Evolutionary conservation across 2,329 filamentous ascomycete species (phyloP).

Genomic region (Alternaria solani): DNA sequence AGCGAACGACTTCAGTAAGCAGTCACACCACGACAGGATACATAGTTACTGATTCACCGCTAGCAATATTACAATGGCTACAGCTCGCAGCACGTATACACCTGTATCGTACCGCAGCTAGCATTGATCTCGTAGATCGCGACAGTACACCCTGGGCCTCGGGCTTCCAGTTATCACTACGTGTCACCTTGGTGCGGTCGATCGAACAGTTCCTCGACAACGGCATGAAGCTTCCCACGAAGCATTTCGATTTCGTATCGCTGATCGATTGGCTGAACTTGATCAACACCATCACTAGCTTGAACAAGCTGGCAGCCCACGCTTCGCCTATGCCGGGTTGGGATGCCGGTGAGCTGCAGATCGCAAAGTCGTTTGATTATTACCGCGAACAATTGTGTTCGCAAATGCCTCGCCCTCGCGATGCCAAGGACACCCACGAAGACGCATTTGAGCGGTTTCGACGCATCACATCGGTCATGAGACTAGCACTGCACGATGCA

Average conservation of each 20-base stretch:
- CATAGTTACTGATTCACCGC: slow-evolving; percentile 17
- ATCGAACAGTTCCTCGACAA: slow-evolving; percentile 47
- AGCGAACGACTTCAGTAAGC: slow-evolving; percentile 43
- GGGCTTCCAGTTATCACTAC: slow-evolving; percentile 47
- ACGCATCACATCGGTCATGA: slow-evolving; percentile 46
- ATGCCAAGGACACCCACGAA: slow-evolving; percentile 34
- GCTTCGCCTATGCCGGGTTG: slow-evolving; percentile 43
- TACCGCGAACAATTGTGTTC: slow-evolving; percentile 44
- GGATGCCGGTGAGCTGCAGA: slow-evolving; percentile 44
- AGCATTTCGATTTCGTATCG: slow-evolving; percentile 42
- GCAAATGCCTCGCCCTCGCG: slow-evolving; percentile 41
- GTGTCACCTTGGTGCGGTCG: slow-evolving; percentile 41
- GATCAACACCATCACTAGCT: slow-evolving; percentile 37
- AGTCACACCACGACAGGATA: neutral
- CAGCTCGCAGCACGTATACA: slow-evolving; percentile 42
- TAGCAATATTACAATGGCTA: slow-evolving; percentile 45
- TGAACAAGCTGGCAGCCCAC: slow-evolving; percentile 43
- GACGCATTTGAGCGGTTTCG: slow-evolving; percentile 47
- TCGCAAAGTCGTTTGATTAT: slow-evolving; percentile 43
- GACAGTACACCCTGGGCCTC: slow-evolving; percentile 44
- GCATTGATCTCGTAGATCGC: slow-evolving; percentile 40
- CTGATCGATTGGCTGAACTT: slow-evolving; percentile 47
- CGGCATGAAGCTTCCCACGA: slow-evolving; percentile 35
- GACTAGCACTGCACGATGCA: slow-evolving; percentile 32
- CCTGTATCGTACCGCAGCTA: slow-evolving; percentile 37